Percentiles rank a stretch among this genome's conserved stretches.
These are phyloP conservation scores for Exophiala oligosperma DNA, from an alignment of 2,329 filamentous ascomycete genomes.

Conservation along the genomic window DNA sequence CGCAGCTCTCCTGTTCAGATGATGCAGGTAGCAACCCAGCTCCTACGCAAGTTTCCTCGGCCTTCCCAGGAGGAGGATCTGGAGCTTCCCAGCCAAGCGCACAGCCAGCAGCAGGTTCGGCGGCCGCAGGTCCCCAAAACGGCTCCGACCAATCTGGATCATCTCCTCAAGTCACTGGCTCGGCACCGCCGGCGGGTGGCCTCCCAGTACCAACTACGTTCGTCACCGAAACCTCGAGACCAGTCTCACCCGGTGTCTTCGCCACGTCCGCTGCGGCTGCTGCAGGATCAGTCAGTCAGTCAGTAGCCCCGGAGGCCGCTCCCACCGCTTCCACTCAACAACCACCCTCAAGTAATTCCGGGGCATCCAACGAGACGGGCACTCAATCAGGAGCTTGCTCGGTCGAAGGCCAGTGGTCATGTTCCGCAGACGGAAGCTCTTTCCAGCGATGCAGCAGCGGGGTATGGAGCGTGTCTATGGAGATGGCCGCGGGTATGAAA, in stretches of 20 bases:
- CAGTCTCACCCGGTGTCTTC: background rate
- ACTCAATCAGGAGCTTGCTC: slow-evolving; percentile 48
- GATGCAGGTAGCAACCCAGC: slow-evolving; percentile 26
- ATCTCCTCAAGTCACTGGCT: slow-evolving; percentile 1
- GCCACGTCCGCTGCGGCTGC: too few relatives aligned
- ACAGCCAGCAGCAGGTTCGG: background rate
- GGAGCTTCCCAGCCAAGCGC: background rate
- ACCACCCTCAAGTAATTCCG: slow-evolving; percentile 15
- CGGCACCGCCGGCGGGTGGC: slow-evolving; percentile 6
- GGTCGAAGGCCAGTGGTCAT: slow-evolving; percentile 60
- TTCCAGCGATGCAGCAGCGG: slow-evolving; percentile 66
- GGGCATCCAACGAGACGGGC: slow-evolving; percentile 10
- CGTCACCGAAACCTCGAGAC: background rate
- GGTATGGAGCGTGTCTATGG: slow-evolving; percentile 50
- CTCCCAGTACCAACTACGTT: background rate
- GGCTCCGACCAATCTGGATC: slow-evolving; percentile 2
- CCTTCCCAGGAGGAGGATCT: background rate
- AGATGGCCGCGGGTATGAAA: slow-evolving; percentile 55
- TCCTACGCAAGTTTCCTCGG: slow-evolving; percentile 13
- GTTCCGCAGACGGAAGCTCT: slow-evolving; percentile 50
- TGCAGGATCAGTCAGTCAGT: background rate
- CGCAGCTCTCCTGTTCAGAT: slow-evolving; percentile 23
- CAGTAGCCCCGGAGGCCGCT: slow-evolving; percentile 19
- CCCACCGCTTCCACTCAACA: slow-evolving; percentile 29
- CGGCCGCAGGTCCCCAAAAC: slow-evolving; percentile 8